phyloP scores from a whole-genome alignment of 2,329 filamentous ascomycete species.

The Coniochaeta sp. region DNA sequence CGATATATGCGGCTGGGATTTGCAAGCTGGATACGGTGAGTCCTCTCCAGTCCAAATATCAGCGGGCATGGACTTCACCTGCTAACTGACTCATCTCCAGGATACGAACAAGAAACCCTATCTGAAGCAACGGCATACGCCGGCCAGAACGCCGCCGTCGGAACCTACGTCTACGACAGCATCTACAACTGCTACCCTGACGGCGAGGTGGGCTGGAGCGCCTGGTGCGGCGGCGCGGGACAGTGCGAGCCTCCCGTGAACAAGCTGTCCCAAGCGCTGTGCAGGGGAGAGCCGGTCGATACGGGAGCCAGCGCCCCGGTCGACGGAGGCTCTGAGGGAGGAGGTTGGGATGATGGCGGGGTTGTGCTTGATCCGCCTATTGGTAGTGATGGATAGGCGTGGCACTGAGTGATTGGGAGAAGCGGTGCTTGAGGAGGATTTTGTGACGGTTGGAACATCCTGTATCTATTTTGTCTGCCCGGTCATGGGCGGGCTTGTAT shows the following conservation, averaged over 20 bases:
- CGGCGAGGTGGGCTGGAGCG: constrained; percentile 9
- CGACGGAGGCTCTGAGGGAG: background rate
- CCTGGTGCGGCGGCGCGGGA: constrained; percentile 8
- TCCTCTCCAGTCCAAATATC: background rate
- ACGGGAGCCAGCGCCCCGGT: constrained; percentile 1
- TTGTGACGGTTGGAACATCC: too few relatives aligned
- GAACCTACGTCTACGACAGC: constrained; percentile 8
- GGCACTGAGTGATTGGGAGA: background rate
- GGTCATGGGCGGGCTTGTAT: too few relatives aligned
- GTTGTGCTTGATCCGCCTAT: background rate
- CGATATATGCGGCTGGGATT: constrained; percentile 7
- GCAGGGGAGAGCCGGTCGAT: constrained; percentile 8
- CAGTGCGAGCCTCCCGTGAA: constrained; percentile 5
- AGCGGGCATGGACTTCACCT: background rate
- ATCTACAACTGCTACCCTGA: constrained; percentile 10
- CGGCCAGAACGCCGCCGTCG: constrained; percentile 5
- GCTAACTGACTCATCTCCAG: too few relatives aligned
- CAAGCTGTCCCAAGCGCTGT: constrained; percentile 1
- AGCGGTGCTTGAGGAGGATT: background rate
- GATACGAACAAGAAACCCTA: constrained; percentile 7
- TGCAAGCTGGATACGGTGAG: constrained; percentile 5
- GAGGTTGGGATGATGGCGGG: background rate
- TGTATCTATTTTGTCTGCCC: too few relatives aligned
- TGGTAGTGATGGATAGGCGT: background rate
- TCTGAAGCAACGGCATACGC: constrained; percentile 4